These are phyloP conservation scores for Boletus patriciae DNA, from an alignment of 768 basidiomycete genomes.

Conservation along the genomic window DNA sequence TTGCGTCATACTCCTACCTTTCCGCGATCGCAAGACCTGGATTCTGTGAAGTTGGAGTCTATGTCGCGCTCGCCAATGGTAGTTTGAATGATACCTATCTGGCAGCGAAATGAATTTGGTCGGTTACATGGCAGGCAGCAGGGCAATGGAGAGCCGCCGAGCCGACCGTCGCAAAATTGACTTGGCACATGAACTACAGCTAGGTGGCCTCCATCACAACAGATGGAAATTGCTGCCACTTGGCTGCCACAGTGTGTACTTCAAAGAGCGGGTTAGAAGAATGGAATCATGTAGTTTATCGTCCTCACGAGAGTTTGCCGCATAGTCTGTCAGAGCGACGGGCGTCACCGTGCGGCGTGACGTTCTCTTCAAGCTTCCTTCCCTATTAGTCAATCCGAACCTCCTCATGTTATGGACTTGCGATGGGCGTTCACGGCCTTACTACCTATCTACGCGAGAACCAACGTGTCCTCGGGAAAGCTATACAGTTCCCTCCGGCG, in stretches of 20 bases:
- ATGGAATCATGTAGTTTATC: not conserved
- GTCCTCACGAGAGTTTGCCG: not conserved
- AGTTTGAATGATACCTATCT: not conserved
- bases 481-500: slow-evolving; percentile 30
- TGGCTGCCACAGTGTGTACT: not conserved
- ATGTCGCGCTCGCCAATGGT: not conserved
- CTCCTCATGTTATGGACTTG: slow-evolving; percentile 16
- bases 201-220: not conserved
- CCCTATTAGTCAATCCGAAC: slow-evolving; percentile 1
- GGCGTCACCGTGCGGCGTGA: too few relatives aligned
- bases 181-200: slow-evolving; percentile 1
- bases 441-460: slow-evolving; percentile 52
- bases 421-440: slow-evolving; percentile 54
- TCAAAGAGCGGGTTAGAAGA: slow-evolving; percentile 1
- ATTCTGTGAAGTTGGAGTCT: not conserved
- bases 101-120: not conserved
- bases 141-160: not conserved
- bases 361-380: not conserved
- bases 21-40: not conserved
- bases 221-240: slow-evolving; percentile 2
- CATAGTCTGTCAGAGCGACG: too few relatives aligned
- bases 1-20: not conserved
- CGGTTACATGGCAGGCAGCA: not conserved
- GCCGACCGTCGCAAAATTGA: too few relatives aligned
- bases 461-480: slow-evolving; percentile 39